Conservation (phyloP, 192 early-diverging fungal genomes). For the Gigaspora rosea region DNA sequence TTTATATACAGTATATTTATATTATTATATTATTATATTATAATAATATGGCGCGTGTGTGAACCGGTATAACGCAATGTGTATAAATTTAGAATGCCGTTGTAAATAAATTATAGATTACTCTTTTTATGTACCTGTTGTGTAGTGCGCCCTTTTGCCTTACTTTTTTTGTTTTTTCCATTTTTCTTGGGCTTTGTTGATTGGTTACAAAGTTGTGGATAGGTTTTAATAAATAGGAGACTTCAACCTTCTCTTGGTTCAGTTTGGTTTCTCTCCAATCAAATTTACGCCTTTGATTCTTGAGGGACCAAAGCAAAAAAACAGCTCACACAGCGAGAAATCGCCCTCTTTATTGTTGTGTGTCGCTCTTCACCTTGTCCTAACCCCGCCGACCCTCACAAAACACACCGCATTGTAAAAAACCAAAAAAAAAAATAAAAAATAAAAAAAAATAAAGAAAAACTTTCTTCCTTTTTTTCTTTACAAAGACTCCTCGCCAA, state of each 20-base stretch:
- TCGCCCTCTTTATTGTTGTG: constrained; percentile 26
- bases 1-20: too few relatives aligned
- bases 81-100: too few relatives aligned
- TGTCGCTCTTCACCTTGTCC: constrained; percentile 16
- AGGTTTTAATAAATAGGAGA: constrained; percentile 19
- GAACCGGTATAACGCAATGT: too few relatives aligned
- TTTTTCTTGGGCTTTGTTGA: neutral
- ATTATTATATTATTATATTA: too few relatives aligned
- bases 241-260: neutral
- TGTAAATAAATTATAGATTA: too few relatives aligned
- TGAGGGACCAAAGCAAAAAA: constrained; percentile 30
- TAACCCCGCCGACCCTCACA: neutral
- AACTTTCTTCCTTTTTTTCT: neutral
- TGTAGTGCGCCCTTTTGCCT: too few relatives aligned
- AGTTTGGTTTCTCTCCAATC: constrained; percentile 33
- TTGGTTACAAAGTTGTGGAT: neutral
- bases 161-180: neutral
- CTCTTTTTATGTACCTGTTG: too few relatives aligned
- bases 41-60: too few relatives aligned
- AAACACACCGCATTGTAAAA: neutral
- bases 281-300: constrained; percentile 28
- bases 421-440: neutral
- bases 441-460: constrained; percentile 7
- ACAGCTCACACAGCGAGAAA: constrained; percentile 27
- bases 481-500: neutral